Base-by-base conservation (phyloP, 1,139 yeast species). In the Taiozyma onychis region DNA sequence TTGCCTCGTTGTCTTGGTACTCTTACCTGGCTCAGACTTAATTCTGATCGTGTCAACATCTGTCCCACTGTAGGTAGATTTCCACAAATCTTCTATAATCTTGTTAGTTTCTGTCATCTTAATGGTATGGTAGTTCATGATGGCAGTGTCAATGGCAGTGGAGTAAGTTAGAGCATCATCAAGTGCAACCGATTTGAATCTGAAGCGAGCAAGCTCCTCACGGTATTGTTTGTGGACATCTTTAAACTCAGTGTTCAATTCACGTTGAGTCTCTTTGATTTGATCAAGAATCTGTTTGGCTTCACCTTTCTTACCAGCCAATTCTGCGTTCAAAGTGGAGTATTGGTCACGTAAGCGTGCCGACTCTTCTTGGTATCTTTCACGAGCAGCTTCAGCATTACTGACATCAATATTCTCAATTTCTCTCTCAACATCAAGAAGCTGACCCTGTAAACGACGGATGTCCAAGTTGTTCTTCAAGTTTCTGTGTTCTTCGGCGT, bases 81-180 rank as follows among this genome's bases (percentile, higher is more conserved):
- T 87, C 99, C 99, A 95, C 44, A 93, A 69, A 61, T 90, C 97
- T 61, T 88, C 93, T 47, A 95, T 74, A 32, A 89, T 87, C 54
- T 87, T 75, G 66, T 95, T 95, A 60, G 93, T 90, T 60, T 91
- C 97, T 57, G 82, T 82, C 99, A 95, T 95, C 65, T 95, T 95
- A 54, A 86, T 72, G 51, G 89, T 78, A 65, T 95, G 99, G 63
- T 83, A 93, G 61, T 85, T 84, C 97, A 95, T 91, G 47, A 95
- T 91, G 0, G 98, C 97, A 58, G 81, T 81, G 62, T 95, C 99
- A 47, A 95, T 74, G 0, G 97, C 96, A 59, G 83, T 88, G 13
- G 90, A 80, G 62, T 90, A 90, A 1, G 87, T 85, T 22, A 77
- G 85, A 47, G 95, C 73, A 68, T 95, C 99, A 52, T 87, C 89